phyloP scores from a whole-genome alignment of 176 grass and related monocot species.

The Tillandsia fasciculata region DNA sequence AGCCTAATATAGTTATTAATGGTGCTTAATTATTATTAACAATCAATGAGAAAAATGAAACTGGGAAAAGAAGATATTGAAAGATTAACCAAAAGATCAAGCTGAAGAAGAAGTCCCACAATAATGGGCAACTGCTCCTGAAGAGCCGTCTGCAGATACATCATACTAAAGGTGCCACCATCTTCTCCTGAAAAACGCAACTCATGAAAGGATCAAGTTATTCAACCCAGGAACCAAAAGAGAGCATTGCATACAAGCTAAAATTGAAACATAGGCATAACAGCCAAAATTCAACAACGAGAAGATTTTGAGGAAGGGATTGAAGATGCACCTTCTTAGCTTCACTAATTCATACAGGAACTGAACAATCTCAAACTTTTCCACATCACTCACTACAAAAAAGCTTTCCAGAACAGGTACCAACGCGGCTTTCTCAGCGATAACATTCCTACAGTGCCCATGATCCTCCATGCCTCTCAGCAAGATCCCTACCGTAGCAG shows the following conservation, averaged over 20 bases:
- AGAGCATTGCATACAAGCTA: background rate
- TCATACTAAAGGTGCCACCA: slow-evolving; percentile 44
- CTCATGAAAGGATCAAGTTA: background rate
- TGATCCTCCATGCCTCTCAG: slow-evolving; percentile 39
- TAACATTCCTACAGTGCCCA: slow-evolving; percentile 41
- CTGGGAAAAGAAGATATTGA: background rate
- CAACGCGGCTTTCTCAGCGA: slow-evolving; percentile 33
- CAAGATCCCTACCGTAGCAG: slow-evolving; percentile 37
- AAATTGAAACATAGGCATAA: background rate
- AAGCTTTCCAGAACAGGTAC: slow-evolving; percentile 36
- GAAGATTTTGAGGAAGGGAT: background rate
- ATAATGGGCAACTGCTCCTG: slow-evolving; percentile 42
- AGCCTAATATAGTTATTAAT: background rate
- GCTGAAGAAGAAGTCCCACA: slow-evolving; percentile 61
- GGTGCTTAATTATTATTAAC: background rate
- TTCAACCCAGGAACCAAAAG: background rate
- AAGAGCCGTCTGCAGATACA: slow-evolving; percentile 40
- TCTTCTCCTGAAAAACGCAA: slow-evolving; percentile 29
- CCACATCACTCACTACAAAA: slow-evolving; percentile 32
- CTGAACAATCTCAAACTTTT: slow-evolving; percentile 44
- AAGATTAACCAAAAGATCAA: slow-evolving; percentile 41
- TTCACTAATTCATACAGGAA: slow-evolving; percentile 47
- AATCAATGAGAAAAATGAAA: background rate
- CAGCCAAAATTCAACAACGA: background rate
- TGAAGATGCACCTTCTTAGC: slow-evolving; percentile 28